phyloP scores from a whole-genome alignment of 1,139 yeast species.

The Taphrina flavorubra region DNA sequence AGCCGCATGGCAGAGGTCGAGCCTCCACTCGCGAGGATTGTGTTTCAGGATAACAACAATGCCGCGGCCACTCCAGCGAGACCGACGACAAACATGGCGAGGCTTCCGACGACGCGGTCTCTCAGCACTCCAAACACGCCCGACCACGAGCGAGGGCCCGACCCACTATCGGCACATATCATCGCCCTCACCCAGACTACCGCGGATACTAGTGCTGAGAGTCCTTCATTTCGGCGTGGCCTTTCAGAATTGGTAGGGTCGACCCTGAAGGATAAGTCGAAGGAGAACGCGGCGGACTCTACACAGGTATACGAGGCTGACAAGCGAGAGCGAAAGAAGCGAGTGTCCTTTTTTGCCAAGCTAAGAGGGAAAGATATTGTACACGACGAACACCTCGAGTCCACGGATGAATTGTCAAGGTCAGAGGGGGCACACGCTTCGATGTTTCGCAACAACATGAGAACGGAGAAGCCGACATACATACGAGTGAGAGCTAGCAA shows the following conservation, averaged over 20 bases:
- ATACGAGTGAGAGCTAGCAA: conserved; percentile 53
- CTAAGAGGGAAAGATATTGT: conserved; percentile 27
- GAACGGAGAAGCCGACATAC: conserved; percentile 51
- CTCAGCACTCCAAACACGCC: conserved; percentile 19
- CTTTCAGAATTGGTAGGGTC: conserved; percentile 16
- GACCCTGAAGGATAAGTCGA: conserved; percentile 13
- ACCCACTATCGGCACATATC: conserved; percentile 38
- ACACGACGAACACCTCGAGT: conserved; percentile 14
- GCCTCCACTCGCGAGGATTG: conserved; percentile 12
- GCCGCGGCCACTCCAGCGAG: neutral
- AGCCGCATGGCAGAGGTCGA: conserved; percentile 20
- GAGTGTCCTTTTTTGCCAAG: conserved; percentile 40
- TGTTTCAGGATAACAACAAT: conserved; percentile 9
- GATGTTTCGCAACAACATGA: conserved; percentile 48
- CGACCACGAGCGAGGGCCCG: conserved; percentile 29
- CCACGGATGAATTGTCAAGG: conserved; percentile 42
- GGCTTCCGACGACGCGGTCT: conserved; percentile 1
- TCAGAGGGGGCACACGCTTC: conserved; percentile 53
- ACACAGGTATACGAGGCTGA: conserved; percentile 15
- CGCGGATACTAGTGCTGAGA: conserved; percentile 12
- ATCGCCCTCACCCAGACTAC: conserved; percentile 20
- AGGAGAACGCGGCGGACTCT: neutral
- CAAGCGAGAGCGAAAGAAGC: conserved; percentile 28
- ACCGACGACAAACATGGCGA: neutral
- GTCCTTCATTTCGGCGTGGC: conserved; percentile 28